Evolutionary conservation across 805 yeast genomes (phyloP), one percentile per base, ranked within the genome.

Genomic region (Naumovozyma baii): DNA sequence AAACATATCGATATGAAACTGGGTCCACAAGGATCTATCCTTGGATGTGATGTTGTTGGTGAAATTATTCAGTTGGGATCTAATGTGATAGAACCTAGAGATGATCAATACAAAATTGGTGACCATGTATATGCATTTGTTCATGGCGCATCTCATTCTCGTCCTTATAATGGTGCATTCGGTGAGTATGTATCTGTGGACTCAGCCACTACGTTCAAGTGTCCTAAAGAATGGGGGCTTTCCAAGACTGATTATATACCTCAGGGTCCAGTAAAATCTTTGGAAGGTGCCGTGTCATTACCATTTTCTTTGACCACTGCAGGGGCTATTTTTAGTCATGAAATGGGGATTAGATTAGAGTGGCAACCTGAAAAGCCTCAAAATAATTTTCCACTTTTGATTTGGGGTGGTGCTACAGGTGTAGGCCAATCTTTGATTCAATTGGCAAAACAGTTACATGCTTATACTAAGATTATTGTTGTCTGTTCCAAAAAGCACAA

Each of bases 361-460:
- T 55, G 60, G 60, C 42, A 50, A 33, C 57, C 54, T 15, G 30
- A 38, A 13, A 15, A 47, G 3, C 49, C 54, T 5, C 65, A 66
- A 37, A 44, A 49, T n/a, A 63, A 63, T 33, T 64, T 64, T 39
- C 63, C 63, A 40, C 47, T 77, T 19, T 54, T 78, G 34, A 64
- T 78, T 39, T 75, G 80, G 78, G 80, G 81, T 51, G 88, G 83
- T 46, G 74, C 85, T n/a, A 69, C 83, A 14, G 69, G 81, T 17
- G 69, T 78, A 9, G 87, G 86, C 14, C 63, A 62, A 34, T 35
- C 63, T 14, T 75, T 76, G 12, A 69, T 78, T 38, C 87, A 81
- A 64, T 45, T 77, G 31, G 79, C 80, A 14, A 72, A 72, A 45
- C 51, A 61, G 20, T 45, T 72, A 13, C 50, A 51, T 31, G 74